Evolutionary conservation across 1,284 basidiomycete genomes (phyloP), one percentile per base, ranked within the genome.

Genomic region (Pseudozyma hubeiensis): DNA sequence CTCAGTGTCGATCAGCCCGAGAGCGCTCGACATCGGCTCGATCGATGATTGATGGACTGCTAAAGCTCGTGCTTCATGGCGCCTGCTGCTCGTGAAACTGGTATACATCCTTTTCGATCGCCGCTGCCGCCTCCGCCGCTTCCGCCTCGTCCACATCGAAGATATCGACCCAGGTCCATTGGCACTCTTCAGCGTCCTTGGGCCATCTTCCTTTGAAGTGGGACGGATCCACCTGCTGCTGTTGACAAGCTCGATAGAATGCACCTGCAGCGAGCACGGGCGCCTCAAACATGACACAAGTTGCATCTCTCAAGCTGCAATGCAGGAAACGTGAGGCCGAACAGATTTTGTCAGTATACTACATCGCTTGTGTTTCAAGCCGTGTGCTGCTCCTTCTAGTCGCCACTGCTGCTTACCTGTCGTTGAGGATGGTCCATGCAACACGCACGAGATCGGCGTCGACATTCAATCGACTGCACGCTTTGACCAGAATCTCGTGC

Each of bases 401-500:
- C 13, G 30, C 13, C 33, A 11, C 40, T 31, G 17, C 13, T 31
- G 31, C 71, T 62, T 11, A 70, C 72, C 53, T 60, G 55, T 80
- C 78, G 50, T 78, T 80, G 41, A 80, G 53, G 6, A 75, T 73
- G 7, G 76, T 73, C 78, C 78, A 80, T 19, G 77, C 78, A 7
- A 77, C 66, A 6, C 75, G 69, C 10, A 77, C 65, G 29, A 79
- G 43, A 6, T 62, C 17, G 14, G 64, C 53, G 19, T 79, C 67
- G 34, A 77, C 78, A 33, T 50, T 64, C 31, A 83, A 55, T 24
- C 58, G 54, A 37, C 67, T 73, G 19, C 75, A 71, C 4, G 81
- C 79, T 29, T 75, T 78, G 45, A 81, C 70, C 5, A 81, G 69
- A 16, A 77, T 64, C 52, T 80, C 74, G 43, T 94, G 93, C 19